A percentile compares a stretch with the other conserved stretches of the same genome.
Conservation (phyloP, 805 yeast genomes). For the Sugiyamaella americana region DNA sequence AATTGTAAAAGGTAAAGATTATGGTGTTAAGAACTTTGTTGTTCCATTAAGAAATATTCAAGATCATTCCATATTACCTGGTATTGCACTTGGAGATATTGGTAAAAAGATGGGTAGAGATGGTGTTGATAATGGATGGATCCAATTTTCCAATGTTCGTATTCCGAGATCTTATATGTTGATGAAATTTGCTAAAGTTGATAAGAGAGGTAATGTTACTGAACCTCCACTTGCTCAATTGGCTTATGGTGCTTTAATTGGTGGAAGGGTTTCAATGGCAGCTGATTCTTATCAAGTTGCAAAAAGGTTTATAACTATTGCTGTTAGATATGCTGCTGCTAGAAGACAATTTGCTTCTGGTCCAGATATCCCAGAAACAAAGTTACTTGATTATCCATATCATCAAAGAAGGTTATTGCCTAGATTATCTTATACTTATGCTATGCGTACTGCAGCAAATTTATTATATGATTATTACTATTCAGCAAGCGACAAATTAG, state of each 20-base stretch:
- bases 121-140: conserved; percentile 95
- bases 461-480: conserved; percentile 51
- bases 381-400: conserved; percentile 75
- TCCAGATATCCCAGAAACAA: conserved; percentile 51
- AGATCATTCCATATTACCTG: conserved; percentile 63
- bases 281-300: conserved; percentile 75
- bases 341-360: conserved; percentile 71
- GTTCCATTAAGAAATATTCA: conserved; percentile 80
- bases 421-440: conserved; percentile 68
- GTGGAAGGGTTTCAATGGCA: conserved; percentile 88
- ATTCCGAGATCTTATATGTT: conserved; percentile 81
- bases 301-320: conserved; percentile 76
- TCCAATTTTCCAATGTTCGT: conserved; percentile 75
- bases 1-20: conserved; percentile 72
- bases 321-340: conserved; percentile 79
- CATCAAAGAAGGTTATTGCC: conserved; percentile 85
- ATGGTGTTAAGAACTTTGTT: conserved; percentile 86
- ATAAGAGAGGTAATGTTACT: conserved; percentile 59
- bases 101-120: conserved; percentile 95
- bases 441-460: conserved; percentile 65
- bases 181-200: conserved; percentile 67
- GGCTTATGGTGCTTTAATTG: conserved; percentile 77
- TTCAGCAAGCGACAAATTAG: conserved; percentile 36
- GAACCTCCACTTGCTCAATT: conserved; percentile 82
- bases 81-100: conserved; percentile 81